A percentile compares a stretch with the other conserved stretches of the same genome.
Evolutionary conservation across 192 early-diverging fungal genomes (phyloP).

Genomic region (Obelidium mucronatum): DNA sequence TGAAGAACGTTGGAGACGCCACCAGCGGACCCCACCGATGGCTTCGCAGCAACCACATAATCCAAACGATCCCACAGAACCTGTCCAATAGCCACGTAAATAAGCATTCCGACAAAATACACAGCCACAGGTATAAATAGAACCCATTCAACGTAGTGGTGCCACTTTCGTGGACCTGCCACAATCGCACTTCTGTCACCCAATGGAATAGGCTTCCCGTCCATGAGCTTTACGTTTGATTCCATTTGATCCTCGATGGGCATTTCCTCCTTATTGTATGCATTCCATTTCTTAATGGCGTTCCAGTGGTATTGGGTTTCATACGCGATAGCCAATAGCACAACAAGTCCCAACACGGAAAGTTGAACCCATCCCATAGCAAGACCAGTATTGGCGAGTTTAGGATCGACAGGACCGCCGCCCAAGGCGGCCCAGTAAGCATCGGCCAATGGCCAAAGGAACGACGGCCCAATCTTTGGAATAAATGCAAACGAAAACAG

Average conservation of each 20-base stretch:
- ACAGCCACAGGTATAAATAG: neutral
- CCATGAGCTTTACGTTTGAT: neutral
- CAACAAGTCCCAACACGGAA: neutral
- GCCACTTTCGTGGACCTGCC: neutral
- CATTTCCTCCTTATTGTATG: neutral
- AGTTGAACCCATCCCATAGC: too few species aligned
- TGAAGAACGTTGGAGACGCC: too few species aligned
- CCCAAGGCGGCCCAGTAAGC: neutral
- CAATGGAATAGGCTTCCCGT: neutral
- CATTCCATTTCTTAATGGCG: too few species aligned
- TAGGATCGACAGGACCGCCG: too few species aligned
- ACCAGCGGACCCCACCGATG: too few species aligned
- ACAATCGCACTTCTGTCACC: conserved; percentile 5
- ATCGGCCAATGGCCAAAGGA: neutral
- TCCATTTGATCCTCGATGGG: neutral
- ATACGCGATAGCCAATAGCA: conserved; percentile 15
- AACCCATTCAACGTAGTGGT: conserved; percentile 11
- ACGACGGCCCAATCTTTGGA: conserved; percentile 1
- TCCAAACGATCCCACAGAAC: neutral
- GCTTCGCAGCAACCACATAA: conserved; percentile 27
- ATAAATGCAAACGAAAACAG: conserved; percentile 2
- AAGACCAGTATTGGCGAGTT: too few species aligned
- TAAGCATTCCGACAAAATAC: neutral
- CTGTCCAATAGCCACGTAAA: neutral
- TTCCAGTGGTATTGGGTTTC: too few species aligned